phyloP scores from a whole-genome alignment of 2,329 filamentous ascomycete genomes.

The Periconia macrospinosa region DNA sequence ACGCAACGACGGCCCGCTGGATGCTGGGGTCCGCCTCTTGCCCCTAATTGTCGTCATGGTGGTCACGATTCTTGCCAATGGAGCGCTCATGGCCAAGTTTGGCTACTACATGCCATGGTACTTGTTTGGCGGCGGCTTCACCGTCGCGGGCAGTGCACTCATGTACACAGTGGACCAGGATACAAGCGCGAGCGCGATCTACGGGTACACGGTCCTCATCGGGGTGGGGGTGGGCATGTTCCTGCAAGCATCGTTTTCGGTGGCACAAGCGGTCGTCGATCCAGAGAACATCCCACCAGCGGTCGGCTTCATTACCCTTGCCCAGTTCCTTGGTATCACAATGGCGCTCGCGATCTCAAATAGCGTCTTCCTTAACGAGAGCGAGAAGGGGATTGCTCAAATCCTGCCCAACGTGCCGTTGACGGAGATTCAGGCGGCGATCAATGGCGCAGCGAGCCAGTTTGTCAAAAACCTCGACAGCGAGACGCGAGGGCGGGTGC shows the following conservation, averaged over 20 bases:
- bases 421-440: not conserved
- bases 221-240: slow-evolving; percentile 22
- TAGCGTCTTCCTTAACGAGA: slow-evolving; percentile 12
- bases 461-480: not conserved
- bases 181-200: slow-evolving; percentile 16
- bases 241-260: slow-evolving; percentile 12
- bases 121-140: slow-evolving; percentile 2
- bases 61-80: slow-evolving; percentile 15
- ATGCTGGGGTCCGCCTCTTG: slow-evolving; percentile 22
- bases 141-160: not conserved
- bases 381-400: not conserved
- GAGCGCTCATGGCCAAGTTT: slow-evolving; percentile 11
- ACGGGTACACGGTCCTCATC: slow-evolving; percentile 25
- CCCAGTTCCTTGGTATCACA: slow-evolving; percentile 15
- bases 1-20: slow-evolving; percentile 12
- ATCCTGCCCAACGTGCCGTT: not conserved
- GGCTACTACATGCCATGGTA: slow-evolving; percentile 11
- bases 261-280: slow-evolving; percentile 12
- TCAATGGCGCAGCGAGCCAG: not conserved
- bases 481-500: not conserved
- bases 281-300: slow-evolving; percentile 9
- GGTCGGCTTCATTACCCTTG: slow-evolving; percentile 16
- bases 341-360: slow-evolving; percentile 14
- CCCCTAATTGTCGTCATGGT: slow-evolving; percentile 20
- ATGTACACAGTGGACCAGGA: slow-evolving; percentile 10